These are phyloP conservation scores for Xenosphaeropsis pyriputrescens DNA, from an alignment of 2,329 filamentous ascomycete species.

Conservation along the genomic window DNA sequence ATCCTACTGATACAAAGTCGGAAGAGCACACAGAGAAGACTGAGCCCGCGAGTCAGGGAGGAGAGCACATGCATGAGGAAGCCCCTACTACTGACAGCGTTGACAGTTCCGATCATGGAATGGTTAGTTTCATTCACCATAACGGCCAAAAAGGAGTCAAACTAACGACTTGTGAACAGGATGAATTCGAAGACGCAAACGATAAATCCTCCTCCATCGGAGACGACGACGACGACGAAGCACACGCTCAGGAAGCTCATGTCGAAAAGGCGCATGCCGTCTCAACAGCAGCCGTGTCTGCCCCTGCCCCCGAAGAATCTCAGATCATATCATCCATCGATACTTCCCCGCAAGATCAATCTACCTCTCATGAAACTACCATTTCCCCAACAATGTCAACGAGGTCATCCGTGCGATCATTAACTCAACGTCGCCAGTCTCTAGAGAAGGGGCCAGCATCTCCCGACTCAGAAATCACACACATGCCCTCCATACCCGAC, in stretches of 20 bases:
- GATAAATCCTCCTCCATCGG: constrained; percentile 26
- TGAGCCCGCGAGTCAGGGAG: not conserved
- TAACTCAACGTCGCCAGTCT: constrained; percentile 25
- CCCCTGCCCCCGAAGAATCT: not conserved
- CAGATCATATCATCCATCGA: constrained; percentile 5
- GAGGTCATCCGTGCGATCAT: constrained; percentile 9
- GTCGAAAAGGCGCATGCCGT: not conserved
- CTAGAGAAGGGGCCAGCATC: constrained; percentile 10
- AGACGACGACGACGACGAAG: constrained; percentile 1
- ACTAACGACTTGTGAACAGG: constrained; percentile 26
- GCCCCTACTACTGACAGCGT: too few species aligned
- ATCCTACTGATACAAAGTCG: too few species aligned
- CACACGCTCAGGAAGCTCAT: not conserved
- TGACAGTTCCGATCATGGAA: constrained; percentile 12
- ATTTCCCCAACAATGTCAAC: too few species aligned
- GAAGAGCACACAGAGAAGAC: not conserved
- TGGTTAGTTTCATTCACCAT: not conserved
- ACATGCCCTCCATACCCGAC: constrained; percentile 7
- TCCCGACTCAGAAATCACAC: constrained; percentile 16
- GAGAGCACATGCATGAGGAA: too few species aligned
- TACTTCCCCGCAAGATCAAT: constrained; percentile 1
- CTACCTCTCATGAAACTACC: too few species aligned
- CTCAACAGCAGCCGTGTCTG: not conserved
- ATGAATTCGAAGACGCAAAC: constrained; percentile 72
- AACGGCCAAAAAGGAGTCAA: not conserved